Evolutionary conservation across 1,284 basidiomycete species (phyloP), one percentile per base, ranked within the genome.

Genomic region (Trichosporon inkin): DNA sequence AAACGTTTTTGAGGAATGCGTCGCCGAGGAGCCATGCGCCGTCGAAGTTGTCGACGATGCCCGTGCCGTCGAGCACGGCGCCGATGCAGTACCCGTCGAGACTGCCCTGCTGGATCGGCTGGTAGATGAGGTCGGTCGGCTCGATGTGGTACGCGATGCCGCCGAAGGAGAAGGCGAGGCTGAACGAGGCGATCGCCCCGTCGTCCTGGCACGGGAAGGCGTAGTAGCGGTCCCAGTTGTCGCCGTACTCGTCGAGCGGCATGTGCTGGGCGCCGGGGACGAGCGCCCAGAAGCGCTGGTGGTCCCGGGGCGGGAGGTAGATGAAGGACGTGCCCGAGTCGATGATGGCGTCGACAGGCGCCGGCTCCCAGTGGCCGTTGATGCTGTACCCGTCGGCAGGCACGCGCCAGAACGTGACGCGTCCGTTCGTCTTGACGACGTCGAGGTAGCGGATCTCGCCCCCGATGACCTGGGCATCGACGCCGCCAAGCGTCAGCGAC

Each of bases 1-100:
- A 82, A 38, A 81, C 80, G 62, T 81, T 81, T 74, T 90, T 91
- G 54, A 98, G 83, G 83, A 99, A 98, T 0, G 90, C 88, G 71
- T 94, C 93, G 17, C 94, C 94, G 44, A 96, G 80, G 67, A 97
- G 94, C 89, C 91, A 96, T 4, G 52, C 58, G 24, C 54, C 58
- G 22, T 49, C 44, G 24, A 49, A 49, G 22, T 49, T 49, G 44
- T 49, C 44, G 22, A 49, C 44, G 44, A 49, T 49, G 24, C 44
- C 44, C 16, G 44, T 32, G 10, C 44, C 44, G 22, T 49, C 44
- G 10, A 58, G 16, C 24, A 41, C 24, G 28, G 11, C 35, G n/a
- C 38, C 32, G 39, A 51, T 58, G 51, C n/a, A 37, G 32, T 7
- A 38, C 19, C 35, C 40, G 28, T 17, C n/a, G 20, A 38, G 20